Conservation (phyloP, 2,329 filamentous ascomycete species). For the Penicillium sp. region DNA sequence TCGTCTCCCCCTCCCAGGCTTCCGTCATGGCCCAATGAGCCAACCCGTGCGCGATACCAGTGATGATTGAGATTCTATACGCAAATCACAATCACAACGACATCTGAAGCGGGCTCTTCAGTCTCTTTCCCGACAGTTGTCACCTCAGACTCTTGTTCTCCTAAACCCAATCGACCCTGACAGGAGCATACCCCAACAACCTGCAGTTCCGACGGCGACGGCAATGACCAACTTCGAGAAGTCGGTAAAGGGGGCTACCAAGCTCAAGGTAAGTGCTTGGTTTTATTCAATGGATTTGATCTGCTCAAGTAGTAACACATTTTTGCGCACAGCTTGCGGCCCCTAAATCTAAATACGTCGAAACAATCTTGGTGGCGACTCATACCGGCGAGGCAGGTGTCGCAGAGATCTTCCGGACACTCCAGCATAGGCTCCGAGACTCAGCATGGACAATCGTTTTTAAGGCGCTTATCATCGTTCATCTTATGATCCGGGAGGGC, state of each 20-base stretch:
- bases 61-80: constrained; percentile 33
- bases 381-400: constrained; percentile 94
- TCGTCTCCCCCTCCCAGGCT: constrained; percentile 18
- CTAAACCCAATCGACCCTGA: constrained; percentile 3
- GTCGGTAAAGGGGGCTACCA: constrained; percentile 97
- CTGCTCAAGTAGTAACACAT: constrained; percentile 25
- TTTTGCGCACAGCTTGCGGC: constrained; percentile 73
- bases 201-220: constrained; percentile 23
- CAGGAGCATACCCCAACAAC: constrained; percentile 14
- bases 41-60: constrained; percentile 34
- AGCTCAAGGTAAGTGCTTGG: constrained; percentile 76
- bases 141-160: not conserved
- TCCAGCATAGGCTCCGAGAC: constrained; percentile 87
- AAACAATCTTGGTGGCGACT: constrained; percentile 94
- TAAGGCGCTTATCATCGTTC: constrained; percentile 94
- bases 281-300: constrained; percentile 1
- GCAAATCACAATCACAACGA: constrained; percentile 25
- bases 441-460: constrained; percentile 99
- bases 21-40: constrained; percentile 41
- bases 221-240: constrained; percentile 78
- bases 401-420: constrained; percentile 90
- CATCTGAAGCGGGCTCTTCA: constrained; percentile 29
- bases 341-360: constrained; percentile 98
- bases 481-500: constrained; percentile 97
- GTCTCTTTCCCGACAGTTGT: constrained; percentile 9